A percentile compares a stretch with the other conserved stretches of the same genome.
Evolutionary conservation across 495 filamentous ascomycete genomes (phyloP).

Genomic region (Penicillium simplicissimum): DNA sequence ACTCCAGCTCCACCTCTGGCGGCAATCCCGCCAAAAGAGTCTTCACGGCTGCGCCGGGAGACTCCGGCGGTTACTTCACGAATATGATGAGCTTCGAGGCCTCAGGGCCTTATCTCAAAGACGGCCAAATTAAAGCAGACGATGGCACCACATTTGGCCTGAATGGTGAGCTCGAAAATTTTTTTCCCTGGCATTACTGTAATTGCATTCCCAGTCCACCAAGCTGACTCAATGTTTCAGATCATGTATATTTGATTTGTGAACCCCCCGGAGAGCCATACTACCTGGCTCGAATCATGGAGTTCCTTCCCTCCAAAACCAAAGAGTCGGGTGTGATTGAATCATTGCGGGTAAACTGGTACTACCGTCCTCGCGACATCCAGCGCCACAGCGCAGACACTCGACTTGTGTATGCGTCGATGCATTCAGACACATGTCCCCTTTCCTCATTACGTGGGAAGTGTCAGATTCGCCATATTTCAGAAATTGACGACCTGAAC

Average conservation of each 20-base stretch:
- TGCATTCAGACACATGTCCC: constrained; percentile 97
- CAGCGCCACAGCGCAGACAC: constrained; percentile 87
- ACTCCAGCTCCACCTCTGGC: constrained; percentile 31
- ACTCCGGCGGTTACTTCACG: constrained; percentile 46
- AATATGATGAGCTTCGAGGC: constrained; percentile 89
- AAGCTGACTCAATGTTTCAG: constrained; percentile 45
- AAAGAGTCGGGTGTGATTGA: constrained; percentile 74
- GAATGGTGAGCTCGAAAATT: constrained; percentile 69
- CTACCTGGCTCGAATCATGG: constrained; percentile 97
- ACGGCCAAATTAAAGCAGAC: constrained; percentile 82
- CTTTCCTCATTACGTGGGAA: constrained; percentile 89
- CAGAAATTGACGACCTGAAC: constrained; percentile 79
- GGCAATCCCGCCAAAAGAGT: constrained; percentile 43
- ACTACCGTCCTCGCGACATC: constrained; percentile 94
- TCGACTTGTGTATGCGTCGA: constrained; percentile 87
- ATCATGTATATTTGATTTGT: constrained; percentile 96
- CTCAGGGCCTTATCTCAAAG: constrained; percentile 63
- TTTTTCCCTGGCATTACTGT: constrained; percentile 17
- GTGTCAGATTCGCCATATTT: constrained; percentile 83
- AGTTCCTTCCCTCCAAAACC: constrained; percentile 83
- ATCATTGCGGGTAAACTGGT: constrained; percentile 93
- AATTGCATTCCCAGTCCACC: not conserved
- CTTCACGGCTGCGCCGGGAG: constrained; percentile 48
- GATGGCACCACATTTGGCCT: constrained; percentile 81
- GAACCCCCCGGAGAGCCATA: constrained; percentile 98